Evolutionary conservation across 139 green algal genomes (phyloP), one percentile per base, ranked within the genome.

Genomic region (Pycnococcus provasolii): DNA sequence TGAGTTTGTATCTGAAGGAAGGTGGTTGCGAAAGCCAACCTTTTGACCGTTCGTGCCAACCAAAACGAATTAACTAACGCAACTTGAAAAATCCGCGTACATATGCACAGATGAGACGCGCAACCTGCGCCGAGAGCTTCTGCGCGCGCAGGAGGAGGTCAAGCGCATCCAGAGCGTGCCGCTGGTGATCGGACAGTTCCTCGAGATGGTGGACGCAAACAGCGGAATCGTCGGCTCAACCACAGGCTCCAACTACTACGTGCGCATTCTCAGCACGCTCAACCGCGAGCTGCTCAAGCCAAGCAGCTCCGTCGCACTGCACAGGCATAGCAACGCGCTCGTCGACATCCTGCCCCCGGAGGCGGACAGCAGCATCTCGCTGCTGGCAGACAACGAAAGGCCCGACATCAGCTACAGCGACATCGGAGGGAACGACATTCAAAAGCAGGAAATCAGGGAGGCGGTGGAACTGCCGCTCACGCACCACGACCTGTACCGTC

Each of bases 401-500:
- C 94, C 94, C 15, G 89, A 97, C 70, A 88, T 98, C 37, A 88
- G 82, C 4, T 99, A 99, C 81, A 63, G 42, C 75, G 93, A 99
- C 78, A 96, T 99, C 70, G 94, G 94, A 57, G 94, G 94, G 26
- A 85, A 93, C 60, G 94, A 99, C 75, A 91, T 95, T 51, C 94
- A 99, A 81, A 98, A 98, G 75, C 94, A 99, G 81, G 94, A 99
- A 78, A 99, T 99, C 75, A 82, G 87, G 45, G 94, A 99, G 79
- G 94, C 94, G 40, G 94, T 99, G 60, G 94, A 99, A 86, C 85
- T 99, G 71, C 94, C 94, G 9, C 79, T 99, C 47, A 94, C 90
- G 15, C 90, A 97, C 67, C 85, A 86, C 43, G 92, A 95, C 60
- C 81, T 98, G 68, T 98, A 97, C 80, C 77, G 85, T 47, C 87